Base-by-base conservation (phyloP, 768 basidiomycete species). In the Mycena haematopus region DNA sequence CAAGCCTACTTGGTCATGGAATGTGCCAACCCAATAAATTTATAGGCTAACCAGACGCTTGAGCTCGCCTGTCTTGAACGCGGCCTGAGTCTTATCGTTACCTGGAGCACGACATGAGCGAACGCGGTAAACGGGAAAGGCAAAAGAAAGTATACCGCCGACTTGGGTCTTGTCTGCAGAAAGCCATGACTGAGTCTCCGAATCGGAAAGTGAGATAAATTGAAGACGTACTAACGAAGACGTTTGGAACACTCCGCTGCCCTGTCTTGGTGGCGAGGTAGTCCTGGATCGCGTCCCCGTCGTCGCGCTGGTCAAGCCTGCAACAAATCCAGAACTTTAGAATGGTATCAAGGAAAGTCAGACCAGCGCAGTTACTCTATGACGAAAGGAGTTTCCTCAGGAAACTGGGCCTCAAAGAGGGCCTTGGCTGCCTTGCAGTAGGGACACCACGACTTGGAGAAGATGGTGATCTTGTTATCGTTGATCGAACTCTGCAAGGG, bases 201-300 rank as follows among this genome's bases (percentile, higher is more conserved):
- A 31, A 24, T n/a, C 13, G 22, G 17, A 4, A 25, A 19, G 13
- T 24, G 38, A 35, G 5, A 31, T 31, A 9, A 38, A n/a, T 52
- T 22, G 8, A 33, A 45, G 35, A 70, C 85, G 55, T 54, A 85
- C 84, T 80, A 65, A 88, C 84, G 75, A 86, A 88, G 56, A 85
- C 81, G 69, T 84, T 85, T 31, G 86, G 87, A 6, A 88, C 87
- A 24, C 82, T 80, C 21, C 77, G 67, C 68, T 83, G 86, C 7
- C 78, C 78, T 0, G 86, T 86, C 77, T 80, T 83, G 45, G 74
- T 47, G 15, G 4, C 22, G 22, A 88, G 79, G 68, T 86, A 87
- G 52, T 74, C 69, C 67, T 88, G 87, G 62, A 88, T 85, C 0
- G 61, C 79, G 14, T 53, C 25, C 21, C 80, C 84, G 42, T 88